These are phyloP conservation scores for Phytophthora fragariaefolia DNA, from an alignment of 352 stramenopile genomes.

Conservation along the genomic window DNA sequence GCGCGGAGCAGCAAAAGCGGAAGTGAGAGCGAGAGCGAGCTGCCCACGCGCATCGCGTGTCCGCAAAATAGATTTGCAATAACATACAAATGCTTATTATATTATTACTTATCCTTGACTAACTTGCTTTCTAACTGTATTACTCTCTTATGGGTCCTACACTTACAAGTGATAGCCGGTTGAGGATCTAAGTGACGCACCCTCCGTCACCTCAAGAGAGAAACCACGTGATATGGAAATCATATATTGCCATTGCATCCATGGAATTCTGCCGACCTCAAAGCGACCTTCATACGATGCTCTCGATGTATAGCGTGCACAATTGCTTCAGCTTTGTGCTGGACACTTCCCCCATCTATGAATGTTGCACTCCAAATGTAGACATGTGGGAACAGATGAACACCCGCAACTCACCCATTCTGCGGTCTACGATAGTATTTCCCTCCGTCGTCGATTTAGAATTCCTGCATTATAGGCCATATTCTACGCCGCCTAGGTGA, in stretches of 20 bases:
- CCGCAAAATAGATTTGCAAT: no score
- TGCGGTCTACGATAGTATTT: not conserved
- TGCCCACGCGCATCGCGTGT: no score
- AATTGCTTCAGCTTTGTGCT: constrained; percentile 7
- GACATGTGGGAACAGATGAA: not conserved
- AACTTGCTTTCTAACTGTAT: no score
- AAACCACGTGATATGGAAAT: not conserved
- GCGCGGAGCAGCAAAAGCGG: no score
- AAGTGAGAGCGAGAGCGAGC: no score
- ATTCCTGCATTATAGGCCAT: constrained; percentile 11
- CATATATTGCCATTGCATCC: not conserved
- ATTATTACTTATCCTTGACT: no score
- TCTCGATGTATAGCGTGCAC: constrained; percentile 7
- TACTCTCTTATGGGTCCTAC: no score
- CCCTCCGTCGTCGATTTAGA: not conserved
- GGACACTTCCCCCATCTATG: not conserved
- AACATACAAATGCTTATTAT: no score
- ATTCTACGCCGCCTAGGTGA: not conserved
- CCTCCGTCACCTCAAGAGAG: no score
- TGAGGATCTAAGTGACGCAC: no score
- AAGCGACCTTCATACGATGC: not conserved
- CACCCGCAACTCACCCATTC: constrained; percentile 4
- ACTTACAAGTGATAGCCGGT: no score
- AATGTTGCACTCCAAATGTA: constrained; percentile 16
- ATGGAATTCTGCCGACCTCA: not conserved